phyloP scores from a whole-genome alignment of 1,139 yeast species.

The Geotrichum candidum region DNA sequence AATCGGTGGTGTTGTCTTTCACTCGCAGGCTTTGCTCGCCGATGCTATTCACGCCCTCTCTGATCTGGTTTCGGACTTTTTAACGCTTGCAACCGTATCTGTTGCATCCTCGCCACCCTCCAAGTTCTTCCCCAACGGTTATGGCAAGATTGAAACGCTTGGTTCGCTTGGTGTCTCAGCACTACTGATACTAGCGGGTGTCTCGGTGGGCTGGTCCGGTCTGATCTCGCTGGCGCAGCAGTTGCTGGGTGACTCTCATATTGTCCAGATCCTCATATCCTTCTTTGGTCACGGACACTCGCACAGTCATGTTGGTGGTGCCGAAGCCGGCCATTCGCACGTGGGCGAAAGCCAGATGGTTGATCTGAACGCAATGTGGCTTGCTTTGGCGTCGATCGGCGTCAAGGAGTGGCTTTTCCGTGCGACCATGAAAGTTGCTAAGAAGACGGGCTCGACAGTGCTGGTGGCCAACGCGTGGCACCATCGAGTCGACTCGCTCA shows the following conservation, averaged over 20 bases:
- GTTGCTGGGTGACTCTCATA: conserved; percentile 33
- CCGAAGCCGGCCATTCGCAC: conserved; percentile 39
- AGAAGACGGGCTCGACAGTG: conserved; percentile 73
- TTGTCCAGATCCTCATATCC: conserved; percentile 36
- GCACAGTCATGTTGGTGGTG: conserved; percentile 41
- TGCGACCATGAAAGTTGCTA: conserved; percentile 76
- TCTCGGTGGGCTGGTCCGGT: conserved; percentile 88
- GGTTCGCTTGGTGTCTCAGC: conserved; percentile 87
- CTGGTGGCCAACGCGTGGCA: conserved; percentile 98
- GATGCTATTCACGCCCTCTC: conserved; percentile 91
- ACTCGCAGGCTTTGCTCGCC: conserved; percentile 89
- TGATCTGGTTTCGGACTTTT: conserved; percentile 81
- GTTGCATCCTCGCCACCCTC: conserved; percentile 65
- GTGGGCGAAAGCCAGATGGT: conserved; percentile 41
- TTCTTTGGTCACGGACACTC: conserved; percentile 38
- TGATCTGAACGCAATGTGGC: conserved; percentile 90
- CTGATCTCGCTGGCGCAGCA: conserved; percentile 58
- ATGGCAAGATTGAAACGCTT: conserved; percentile 85
- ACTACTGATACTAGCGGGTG: conserved; percentile 77
- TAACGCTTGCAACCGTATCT: conserved; percentile 84
- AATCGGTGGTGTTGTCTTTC: conserved; percentile 83
- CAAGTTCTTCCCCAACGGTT: conserved; percentile 71
- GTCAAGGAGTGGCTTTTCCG: conserved; percentile 82
- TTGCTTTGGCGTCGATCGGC: conserved; percentile 80
- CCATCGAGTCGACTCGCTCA: conserved; percentile 90